Base-by-base conservation (phyloP, 257 asterid species). In the Cruciata laevipes region DNA sequence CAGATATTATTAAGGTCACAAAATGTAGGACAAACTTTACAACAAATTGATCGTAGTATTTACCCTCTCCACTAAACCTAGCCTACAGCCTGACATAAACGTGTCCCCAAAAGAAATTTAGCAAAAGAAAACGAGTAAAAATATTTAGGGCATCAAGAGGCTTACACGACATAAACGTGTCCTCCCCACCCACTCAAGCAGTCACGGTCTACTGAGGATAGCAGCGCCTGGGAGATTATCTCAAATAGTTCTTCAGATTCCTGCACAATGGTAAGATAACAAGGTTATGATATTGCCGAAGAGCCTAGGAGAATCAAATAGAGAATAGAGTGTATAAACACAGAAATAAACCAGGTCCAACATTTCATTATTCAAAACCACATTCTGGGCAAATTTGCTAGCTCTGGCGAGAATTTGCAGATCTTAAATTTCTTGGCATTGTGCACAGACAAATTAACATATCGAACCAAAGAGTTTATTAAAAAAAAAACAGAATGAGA, bases 141-240 rank as follows among this genome's bases (percentile, higher is more conserved):
- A 18, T 12, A 25, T 32, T 30, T 14, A 24, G 27, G 40, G 38
- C 72, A 68, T 20, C n/a, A 8, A 35, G 62, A 72, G 47, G 53
- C 97, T 82, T 86, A 88, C 96, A 91, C 96, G 14, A 91, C 86
- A 71, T 87, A 89, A 65, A 84, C 97, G 63, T 92, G 98, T n/a
- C 98, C 98, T 78, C 96, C 98, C 98, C 97, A 89, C 61, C 98
- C 98, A 86, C 98, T 92, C 83, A 89, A 77, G 74, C 97, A 92
- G 72, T 92, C 98, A 65, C 98, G 97, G 79, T 92, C 97, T 4
- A 89, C 89, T 8, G 96, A 87, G 33, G 97, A 81, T 56, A 92
- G 40, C 66, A 92, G 85, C 6, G 98, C 98, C 74, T 92, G 98
- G 49, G 98, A 87, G 82, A 92, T 92, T 72, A 95, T 89, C 79